Conservation (phyloP, 441 rosid species). For the Adansonia grandidieri region DNA sequence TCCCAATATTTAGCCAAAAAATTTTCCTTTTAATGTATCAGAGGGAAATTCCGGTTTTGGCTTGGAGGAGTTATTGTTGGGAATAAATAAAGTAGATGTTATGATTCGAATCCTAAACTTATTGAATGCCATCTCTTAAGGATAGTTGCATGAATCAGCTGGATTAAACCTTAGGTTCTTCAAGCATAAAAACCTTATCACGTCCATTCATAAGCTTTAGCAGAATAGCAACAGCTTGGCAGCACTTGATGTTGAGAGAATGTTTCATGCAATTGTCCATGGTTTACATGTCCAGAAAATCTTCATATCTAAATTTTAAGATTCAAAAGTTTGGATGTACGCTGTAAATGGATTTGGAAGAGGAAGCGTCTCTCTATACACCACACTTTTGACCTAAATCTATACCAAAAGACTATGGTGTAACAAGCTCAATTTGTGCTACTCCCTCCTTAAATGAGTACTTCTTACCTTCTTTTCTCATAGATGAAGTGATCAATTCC, state of each 20-base stretch:
- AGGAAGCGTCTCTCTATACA: neutral
- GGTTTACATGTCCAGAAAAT: neutral
- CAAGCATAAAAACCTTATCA: no score
- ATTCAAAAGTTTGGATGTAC: neutral
- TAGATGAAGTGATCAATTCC: neutral
- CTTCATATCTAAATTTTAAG: slow-evolving; percentile 1
- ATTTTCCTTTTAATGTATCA: no score
- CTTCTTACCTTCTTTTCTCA: neutral
- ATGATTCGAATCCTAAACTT: no score
- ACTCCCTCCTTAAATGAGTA: neutral
- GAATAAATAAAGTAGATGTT: no score
- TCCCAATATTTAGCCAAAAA: no score
- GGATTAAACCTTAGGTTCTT: no score
- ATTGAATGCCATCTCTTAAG: no score
- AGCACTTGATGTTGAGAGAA: neutral
- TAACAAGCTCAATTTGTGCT: neutral
- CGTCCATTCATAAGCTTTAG: no score
- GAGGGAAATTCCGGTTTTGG: no score
- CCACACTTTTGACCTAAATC: neutral
- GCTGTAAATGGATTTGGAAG: neutral
- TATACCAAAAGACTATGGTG: neutral
- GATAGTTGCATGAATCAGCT: no score
- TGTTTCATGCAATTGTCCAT: neutral
- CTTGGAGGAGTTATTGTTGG: no score
- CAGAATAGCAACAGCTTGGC: neutral